Evolutionary conservation across 2,329 filamentous ascomycete species (phyloP).

Genomic region (Aphanocladium album): DNA sequence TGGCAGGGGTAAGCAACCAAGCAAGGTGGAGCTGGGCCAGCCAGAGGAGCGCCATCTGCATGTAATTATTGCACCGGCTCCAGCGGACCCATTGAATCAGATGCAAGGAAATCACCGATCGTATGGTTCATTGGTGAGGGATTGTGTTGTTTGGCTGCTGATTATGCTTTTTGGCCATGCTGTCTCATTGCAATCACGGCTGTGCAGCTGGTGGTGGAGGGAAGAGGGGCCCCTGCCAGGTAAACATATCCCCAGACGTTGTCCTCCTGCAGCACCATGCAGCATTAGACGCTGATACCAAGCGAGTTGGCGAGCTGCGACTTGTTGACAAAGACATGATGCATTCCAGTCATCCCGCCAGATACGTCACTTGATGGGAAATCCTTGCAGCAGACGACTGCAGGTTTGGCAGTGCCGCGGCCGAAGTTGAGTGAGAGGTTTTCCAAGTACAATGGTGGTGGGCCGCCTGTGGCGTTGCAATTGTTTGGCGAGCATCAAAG

Average conservation of each 20-base stretch:
- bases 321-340: background rate
- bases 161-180: background rate
- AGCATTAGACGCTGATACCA: background rate
- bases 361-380: background rate
- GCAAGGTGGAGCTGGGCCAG: background rate
- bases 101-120: conserved; percentile 7
- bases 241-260: background rate
- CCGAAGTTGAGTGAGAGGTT: background rate
- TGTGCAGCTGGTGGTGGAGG: background rate
- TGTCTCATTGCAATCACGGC: conserved; percentile 10
- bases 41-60: conserved; percentile 6
- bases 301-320: background rate
- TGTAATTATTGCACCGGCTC: background rate
- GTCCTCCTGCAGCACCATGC: background rate
- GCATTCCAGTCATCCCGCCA: conserved; percentile 3
- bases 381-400: background rate
- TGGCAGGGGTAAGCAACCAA: background rate
- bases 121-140: background rate
- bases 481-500: background rate
- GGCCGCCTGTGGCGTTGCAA: background rate
- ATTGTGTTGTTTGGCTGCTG: background rate
- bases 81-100: conserved; percentile 4
- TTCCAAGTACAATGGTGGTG: background rate
- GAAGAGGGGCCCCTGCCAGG: background rate
- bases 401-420: background rate